These are phyloP conservation scores for Eucalyptus erythrocorys DNA, from an alignment of 345 rosid genomes.

Conservation along the genomic window DNA sequence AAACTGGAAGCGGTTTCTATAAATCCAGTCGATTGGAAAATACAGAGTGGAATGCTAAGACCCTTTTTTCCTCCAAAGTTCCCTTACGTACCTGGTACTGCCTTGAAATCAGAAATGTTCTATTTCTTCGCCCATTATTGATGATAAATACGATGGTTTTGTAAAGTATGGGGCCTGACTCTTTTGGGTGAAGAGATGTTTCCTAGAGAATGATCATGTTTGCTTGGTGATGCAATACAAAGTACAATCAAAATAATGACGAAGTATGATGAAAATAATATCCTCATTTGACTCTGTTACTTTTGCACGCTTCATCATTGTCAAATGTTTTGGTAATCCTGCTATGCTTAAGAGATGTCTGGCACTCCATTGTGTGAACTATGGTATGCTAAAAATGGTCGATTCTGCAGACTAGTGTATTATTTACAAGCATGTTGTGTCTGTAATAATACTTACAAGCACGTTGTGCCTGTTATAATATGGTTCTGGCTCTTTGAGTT, in stretches of 20 bases:
- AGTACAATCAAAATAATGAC: neutral
- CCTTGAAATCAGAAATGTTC: neutral
- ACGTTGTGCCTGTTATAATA: neutral
- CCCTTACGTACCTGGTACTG: slow-evolving; percentile 8
- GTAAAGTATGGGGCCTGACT: neutral
- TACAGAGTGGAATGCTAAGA: neutral
- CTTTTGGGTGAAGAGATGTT: neutral
- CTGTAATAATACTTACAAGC: neutral
- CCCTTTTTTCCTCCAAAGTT: slow-evolving; percentile 2
- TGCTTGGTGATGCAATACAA: neutral
- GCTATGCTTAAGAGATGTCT: neutral
- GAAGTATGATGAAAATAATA: neutral
- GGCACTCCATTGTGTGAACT: neutral
- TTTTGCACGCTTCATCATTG: neutral
- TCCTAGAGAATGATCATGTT: neutral
- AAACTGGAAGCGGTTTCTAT: neutral
- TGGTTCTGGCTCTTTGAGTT: neutral
- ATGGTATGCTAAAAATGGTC: neutral
- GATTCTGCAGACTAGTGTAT: neutral
- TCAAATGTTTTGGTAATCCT: neutral
- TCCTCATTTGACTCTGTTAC: neutral
- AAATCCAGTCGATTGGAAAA: slow-evolving; percentile 2
- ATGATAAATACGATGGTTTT: neutral
- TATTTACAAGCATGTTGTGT: neutral
- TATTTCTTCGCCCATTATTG: neutral